Base-by-base conservation (phyloP, 106 monocot species). In the Alisma plantagoaquatica region DNA sequence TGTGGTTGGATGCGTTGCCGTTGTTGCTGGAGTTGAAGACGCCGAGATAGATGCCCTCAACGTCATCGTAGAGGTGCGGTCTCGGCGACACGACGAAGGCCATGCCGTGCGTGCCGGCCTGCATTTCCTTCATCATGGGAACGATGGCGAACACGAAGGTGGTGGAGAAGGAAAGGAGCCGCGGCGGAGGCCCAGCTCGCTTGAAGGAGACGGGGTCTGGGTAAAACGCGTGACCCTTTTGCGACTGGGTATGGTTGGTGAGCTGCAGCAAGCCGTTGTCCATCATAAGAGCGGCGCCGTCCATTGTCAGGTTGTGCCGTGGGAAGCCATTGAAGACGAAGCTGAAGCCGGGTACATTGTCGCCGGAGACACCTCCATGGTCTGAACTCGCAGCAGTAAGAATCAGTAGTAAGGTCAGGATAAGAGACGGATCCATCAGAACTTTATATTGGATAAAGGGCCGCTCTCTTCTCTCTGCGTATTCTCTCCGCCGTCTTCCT, bases 141-240 rank as follows among this genome's bases (percentile, higher is more conserved):
- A 46, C 23, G 29, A 82, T 76, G 51, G 65, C 76, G 29, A 82
- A 70, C 10, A 76, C 57, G 53, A 82, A 82, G 28, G 52, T 56
- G 20, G 81, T 73, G 27, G 76, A 76, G 69, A 81, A 81, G 31
- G 76, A 76, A 17, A 58, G 31, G 0, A 60, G 14, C 14, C 0
- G 11, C 4, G 10, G 27, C 14, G 23, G 5, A 28, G 17, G 7
- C 10, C 10, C 23, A 16, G 19, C 27, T 5, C 2, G 1, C 19
- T 32, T 59, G 45, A 75, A 46, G 10, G 24, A 55, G 12, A 75
- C 27, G 15, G 68, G 60, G 24, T 63, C 43, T n/a, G 63, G 42
- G 63, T 30, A 76, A 63, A 81, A 81, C 49, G 75, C 80, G 15
- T 75, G 80, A 27, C 72, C 75, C 10, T 38, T 59, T 7, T 31